Conservation (phyloP, 768 basidiomycete species). For the Suillus bovinus region DNA sequence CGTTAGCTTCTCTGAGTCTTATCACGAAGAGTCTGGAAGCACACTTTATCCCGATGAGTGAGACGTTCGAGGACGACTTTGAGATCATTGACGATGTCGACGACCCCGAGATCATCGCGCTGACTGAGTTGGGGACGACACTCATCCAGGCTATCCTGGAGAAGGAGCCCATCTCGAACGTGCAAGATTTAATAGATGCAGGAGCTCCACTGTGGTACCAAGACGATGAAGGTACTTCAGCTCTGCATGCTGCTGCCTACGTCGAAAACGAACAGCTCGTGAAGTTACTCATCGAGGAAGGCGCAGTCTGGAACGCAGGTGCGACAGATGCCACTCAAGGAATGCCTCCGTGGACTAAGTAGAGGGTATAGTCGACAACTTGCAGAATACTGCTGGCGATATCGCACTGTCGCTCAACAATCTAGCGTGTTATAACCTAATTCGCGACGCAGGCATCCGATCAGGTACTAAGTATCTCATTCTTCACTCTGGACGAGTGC, state of each 20-base stretch:
- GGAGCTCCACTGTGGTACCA: constrained; percentile 92
- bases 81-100: constrained; percentile 25
- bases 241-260: constrained; percentile 86
- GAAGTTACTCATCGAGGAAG: constrained; percentile 68
- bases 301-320: constrained; percentile 93
- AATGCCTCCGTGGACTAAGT: neutral
- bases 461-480: constrained; percentile 54
- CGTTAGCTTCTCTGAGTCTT: neutral
- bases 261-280: constrained; percentile 65
- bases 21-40: neutral
- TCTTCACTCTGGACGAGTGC: constrained; percentile 7
- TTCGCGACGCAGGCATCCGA: constrained; percentile 92
- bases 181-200: constrained; percentile 53
- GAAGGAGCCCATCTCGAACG: constrained; percentile 40
- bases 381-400: constrained; percentile 85
- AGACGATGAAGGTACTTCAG: constrained; percentile 78
- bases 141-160: constrained; percentile 62
- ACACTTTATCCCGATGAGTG: neutral
- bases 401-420: constrained; percentile 88
- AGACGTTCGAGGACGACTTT: constrained; percentile 10
- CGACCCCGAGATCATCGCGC: constrained; percentile 42
- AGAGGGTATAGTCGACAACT: constrained; percentile 60
- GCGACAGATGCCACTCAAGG: constrained; percentile 20
- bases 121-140: constrained; percentile 55
- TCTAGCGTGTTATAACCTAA: constrained; percentile 64